A percentile compares a stretch with the other conserved stretches of the same genome.
These are phyloP conservation scores for Aspergillaceae sp. DNA, from an alignment of 2,329 filamentous ascomycete genomes.

Conservation along the genomic window DNA sequence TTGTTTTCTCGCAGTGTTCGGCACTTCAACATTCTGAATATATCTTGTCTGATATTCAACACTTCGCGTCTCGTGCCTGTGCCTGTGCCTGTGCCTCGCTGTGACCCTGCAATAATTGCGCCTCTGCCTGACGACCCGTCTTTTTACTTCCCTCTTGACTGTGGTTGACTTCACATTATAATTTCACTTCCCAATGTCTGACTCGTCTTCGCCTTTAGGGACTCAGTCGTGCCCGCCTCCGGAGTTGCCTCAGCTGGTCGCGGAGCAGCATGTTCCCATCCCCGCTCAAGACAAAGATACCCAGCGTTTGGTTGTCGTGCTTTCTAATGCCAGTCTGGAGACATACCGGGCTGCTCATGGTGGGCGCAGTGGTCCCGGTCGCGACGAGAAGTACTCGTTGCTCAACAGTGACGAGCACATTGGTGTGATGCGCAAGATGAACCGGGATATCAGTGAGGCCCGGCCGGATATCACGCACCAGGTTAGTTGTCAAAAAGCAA, in stretches of 20 bases:
- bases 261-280: slow-evolving; percentile 84
- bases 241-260: slow-evolving; percentile 79
- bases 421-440: slow-evolving; percentile 99
- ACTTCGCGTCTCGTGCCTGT: not conserved
- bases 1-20: not conserved
- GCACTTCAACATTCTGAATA: not conserved
- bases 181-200: slow-evolving; percentile 13
- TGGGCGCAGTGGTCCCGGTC: slow-evolving; percentile 52
- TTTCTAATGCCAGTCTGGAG: slow-evolving; percentile 94
- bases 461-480: slow-evolving; percentile 97
- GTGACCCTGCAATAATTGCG: not conserved
- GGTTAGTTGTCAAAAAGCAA: slow-evolving; percentile 48
- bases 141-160: not conserved
- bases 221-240: slow-evolving; percentile 94
- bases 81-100: not conserved
- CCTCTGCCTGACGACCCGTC: slow-evolving; percentile 1
- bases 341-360: slow-evolving; percentile 88
- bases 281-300: slow-evolving; percentile 79
- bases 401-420: slow-evolving; percentile 99
- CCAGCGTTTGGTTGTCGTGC: slow-evolving; percentile 83
- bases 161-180: slow-evolving; percentile 1
- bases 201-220: slow-evolving; percentile 43
- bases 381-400: slow-evolving; percentile 93
- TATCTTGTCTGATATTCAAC: not conserved
- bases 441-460: slow-evolving; percentile 94